Evolutionary conservation across 352 stramenopile species (phyloP), one percentile per base, ranked within the genome.

Genomic region (Phytophthora constricta): DNA sequence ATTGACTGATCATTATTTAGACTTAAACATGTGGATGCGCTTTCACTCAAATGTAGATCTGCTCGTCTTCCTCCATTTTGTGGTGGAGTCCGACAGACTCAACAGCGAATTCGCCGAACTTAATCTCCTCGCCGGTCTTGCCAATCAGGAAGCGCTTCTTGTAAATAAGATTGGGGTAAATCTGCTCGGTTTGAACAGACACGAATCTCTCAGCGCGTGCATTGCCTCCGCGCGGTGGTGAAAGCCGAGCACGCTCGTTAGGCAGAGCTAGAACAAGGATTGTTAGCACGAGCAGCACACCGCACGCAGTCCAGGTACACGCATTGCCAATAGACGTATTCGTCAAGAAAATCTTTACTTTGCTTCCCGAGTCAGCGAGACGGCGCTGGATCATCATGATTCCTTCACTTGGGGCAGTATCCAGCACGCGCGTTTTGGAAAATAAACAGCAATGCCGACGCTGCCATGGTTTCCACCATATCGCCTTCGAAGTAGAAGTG

Each of bases 121-220:
- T 90, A 48, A 92, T 81, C 66, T 85, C 72, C 37, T 91, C 81
- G 27, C 80, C 81, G 27, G 80, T 88, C 53, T 90, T 89, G 48
- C 79, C 83, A 58, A 91, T 87, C 23, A 83, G 58, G 42, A 91
- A 87, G 53, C 83, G 83, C 64, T 91, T 91, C 73, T 90, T 91
- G 74, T 91, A 89, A 49, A 91, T 82, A 20, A 91, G 58, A 53
- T 91, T 91, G 28, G 83, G 83, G 46, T 91, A 91, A 54, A 90
- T 46, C 43, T 91, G 79, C 56, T 91, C 83, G 2, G 83, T 91
- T 28, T 90, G 83, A 22, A 91, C 81, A 49, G 76, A 72, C 34
- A 91, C 68, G 51, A 90, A 91, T 23, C 81, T 82, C 53, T 90
- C 83, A 8, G 81, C 83, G 20, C 79, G 80, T 50, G 75, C 75